Percentiles rank a stretch among this genome's conserved stretches.
Evolutionary conservation across 2,329 filamentous ascomycete species (phyloP).

Genomic region (Apiospora phragmitis): DNA sequence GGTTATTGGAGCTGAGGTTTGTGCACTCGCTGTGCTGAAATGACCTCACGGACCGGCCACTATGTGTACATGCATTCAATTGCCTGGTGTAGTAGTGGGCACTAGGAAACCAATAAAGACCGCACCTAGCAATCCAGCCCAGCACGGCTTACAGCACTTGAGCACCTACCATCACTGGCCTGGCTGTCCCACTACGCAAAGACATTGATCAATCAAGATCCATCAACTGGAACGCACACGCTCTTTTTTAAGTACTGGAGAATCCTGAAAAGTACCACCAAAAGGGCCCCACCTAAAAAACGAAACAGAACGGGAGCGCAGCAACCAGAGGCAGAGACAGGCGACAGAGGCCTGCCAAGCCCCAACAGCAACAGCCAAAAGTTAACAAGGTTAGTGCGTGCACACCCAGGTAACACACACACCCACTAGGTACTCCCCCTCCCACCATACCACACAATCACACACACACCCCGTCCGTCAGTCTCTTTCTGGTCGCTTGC

Average conservation of each 20-base stretch:
- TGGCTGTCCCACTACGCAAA: background rate
- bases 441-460: background rate
- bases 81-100: background rate
- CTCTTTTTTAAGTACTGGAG: constrained; percentile 4
- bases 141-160: background rate
- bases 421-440: background rate
- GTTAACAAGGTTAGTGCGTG: constrained; percentile 7
- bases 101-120: background rate
- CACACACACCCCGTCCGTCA: background rate
- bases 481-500: background rate
- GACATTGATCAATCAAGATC: constrained; percentile 5
- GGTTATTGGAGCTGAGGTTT: background rate
- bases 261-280: background rate
- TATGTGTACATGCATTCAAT: background rate
- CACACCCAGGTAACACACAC: constrained; percentile 2
- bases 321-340: background rate
- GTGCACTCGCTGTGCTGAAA: background rate
- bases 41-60: background rate
- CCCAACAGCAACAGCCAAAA: background rate
- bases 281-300: background rate
- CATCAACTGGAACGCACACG: background rate
- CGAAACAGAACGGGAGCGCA: constrained; percentile 3
- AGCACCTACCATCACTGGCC: background rate
- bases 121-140: background rate
- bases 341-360: background rate